These are phyloP conservation scores for Periconia digitata DNA, from an alignment of 2,329 filamentous ascomycete genomes.

Conservation along the genomic window DNA sequence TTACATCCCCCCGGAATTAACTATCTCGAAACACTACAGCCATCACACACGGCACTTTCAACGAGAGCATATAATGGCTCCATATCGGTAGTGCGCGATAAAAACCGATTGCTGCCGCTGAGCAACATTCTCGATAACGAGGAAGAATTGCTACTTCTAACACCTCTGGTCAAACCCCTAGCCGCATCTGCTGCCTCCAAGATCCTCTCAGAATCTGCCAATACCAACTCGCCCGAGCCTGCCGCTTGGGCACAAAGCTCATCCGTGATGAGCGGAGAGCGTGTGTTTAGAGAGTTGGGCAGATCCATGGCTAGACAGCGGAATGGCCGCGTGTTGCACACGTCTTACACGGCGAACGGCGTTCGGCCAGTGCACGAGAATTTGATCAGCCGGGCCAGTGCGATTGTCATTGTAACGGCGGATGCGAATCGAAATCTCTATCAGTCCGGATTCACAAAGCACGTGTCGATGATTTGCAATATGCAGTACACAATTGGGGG, in stretches of 20 bases:
- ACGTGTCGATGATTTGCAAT: conserved; percentile 93
- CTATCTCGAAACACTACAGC: conserved; percentile 77
- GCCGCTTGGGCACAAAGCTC: conserved; percentile 58
- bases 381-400: conserved; percentile 82
- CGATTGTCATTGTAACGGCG: conserved; percentile 87
- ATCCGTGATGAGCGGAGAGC: conserved; percentile 84
- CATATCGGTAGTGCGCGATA: conserved; percentile 90
- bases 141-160: conserved; percentile 86
- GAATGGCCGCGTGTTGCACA: conserved; percentile 85
- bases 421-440: conserved; percentile 94
- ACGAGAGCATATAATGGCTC: conserved; percentile 87
- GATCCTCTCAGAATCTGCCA: conserved; percentile 63
- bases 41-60: conserved; percentile 78
- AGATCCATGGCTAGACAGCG: conserved; percentile 82
- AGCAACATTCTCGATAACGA: conserved; percentile 78
- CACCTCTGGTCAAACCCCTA: conserved; percentile 87
- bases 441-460: conserved; percentile 92
- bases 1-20: conserved; percentile 81
- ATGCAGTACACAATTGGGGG: conserved; percentile 71
- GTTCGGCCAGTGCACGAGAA: conserved; percentile 92
- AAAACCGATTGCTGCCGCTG: conserved; percentile 79
- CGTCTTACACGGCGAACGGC: conserved; percentile 92
- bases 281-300: conserved; percentile 87
- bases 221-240: conserved; percentile 57
- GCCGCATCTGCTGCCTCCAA: conserved; percentile 84